These are phyloP conservation scores for Cyclanthera cordifolia DNA, from an alignment of 306 rosid genomes.

Conservation along the genomic window DNA sequence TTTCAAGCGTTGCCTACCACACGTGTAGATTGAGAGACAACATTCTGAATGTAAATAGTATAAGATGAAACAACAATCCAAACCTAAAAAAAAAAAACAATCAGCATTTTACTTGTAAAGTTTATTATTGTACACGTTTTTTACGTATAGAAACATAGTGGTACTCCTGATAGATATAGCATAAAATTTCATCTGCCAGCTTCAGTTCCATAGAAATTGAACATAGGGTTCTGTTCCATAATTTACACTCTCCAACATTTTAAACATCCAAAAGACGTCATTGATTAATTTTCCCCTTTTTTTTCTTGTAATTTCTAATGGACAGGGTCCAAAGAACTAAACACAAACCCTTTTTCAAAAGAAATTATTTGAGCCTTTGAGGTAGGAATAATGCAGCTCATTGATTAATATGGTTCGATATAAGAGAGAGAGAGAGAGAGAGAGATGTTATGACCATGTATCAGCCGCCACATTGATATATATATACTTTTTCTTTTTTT, in stretches of 20 bases:
- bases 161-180: neutral
- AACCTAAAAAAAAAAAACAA: neutral
- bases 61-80: conserved; percentile 1
- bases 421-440: no score
- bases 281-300: neutral
- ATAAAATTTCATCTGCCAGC: neutral
- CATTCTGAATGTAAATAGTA: neutral
- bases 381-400: no score
- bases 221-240: neutral
- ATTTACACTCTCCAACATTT: neutral
- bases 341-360: no score
- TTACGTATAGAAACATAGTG: neutral
- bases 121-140: neutral
- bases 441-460: no score
- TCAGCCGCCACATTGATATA: no score
- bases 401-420: no score
- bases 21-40: conserved; percentile 10
- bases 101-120: neutral
- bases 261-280: neutral
- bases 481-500: no score
- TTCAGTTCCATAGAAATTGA: neutral
- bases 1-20: conserved; percentile 15
- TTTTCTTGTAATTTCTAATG: no score
- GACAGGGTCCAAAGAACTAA: no score
- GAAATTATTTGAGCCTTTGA: no score